Conservation (phyloP, 495 filamentous ascomycete genomes). For the Symbiotaphrina buchneri region DNA sequence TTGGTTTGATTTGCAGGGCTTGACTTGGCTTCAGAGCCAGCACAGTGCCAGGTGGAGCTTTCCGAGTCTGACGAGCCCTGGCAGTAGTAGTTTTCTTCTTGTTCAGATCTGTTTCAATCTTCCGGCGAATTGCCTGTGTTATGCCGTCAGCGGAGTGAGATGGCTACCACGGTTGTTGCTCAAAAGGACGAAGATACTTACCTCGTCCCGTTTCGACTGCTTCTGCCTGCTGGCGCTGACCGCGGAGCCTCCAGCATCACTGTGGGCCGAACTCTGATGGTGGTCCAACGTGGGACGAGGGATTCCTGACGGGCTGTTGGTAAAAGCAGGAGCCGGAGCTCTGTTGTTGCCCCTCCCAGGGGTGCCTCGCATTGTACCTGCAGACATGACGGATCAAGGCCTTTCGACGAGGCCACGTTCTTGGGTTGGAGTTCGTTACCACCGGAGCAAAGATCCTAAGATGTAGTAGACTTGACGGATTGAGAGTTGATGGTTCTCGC, state of each 20-base stretch:
- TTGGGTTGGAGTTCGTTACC: too few species aligned
- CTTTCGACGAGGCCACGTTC: background rate
- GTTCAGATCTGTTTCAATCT: conserved; percentile 91
- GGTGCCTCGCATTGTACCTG: conserved; percentile 33
- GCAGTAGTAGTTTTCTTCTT: conserved; percentile 73
- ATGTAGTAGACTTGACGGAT: too few species aligned
- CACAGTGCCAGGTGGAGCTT: conserved; percentile 89
- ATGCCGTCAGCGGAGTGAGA: conserved; percentile 1
- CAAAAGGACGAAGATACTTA: conserved; percentile 20
- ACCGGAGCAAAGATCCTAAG: too few species aligned
- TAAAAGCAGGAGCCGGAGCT: conserved; percentile 43
- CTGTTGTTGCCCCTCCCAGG: conserved; percentile 35
- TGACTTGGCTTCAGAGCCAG: conserved; percentile 85
- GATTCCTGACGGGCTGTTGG: conserved; percentile 56
- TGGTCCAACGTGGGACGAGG: conserved; percentile 62
- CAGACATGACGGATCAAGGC: conserved; percentile 23
- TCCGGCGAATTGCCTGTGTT: conserved; percentile 73
- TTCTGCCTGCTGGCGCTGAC: conserved; percentile 78
- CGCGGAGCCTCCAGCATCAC: conserved; percentile 50
- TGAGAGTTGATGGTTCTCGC: too few species aligned
- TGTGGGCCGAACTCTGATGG: conserved; percentile 25
- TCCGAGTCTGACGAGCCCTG: conserved; percentile 63
- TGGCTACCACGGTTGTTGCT: background rate
- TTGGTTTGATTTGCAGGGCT: conserved; percentile 93
- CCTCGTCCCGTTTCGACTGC: conserved; percentile 96